phyloP scores from a whole-genome alignment of 805 yeast species.

The Allodekkera sacchari region DNA sequence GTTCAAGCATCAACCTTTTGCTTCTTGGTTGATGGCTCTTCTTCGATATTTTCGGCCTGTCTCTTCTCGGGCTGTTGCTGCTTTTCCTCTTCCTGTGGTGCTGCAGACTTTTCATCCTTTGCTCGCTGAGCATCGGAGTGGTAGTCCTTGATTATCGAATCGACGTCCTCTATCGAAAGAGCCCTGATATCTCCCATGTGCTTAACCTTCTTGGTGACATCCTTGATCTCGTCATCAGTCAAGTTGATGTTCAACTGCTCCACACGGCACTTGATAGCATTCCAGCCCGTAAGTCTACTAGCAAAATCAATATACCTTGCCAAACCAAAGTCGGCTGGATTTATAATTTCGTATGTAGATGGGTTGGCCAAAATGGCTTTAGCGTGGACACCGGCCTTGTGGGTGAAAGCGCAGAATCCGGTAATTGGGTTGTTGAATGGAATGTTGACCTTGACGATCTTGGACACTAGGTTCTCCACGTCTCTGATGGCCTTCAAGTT shows the following conservation, averaged over 20 bases:
- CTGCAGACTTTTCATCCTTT: constrained; percentile 3
- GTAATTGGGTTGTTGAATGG: constrained; percentile 59
- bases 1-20: constrained; percentile 10
- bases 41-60: constrained; percentile 4
- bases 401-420: constrained; percentile 58
- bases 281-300: constrained; percentile 56
- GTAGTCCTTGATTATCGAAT: constrained; percentile 48
- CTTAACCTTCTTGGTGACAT: constrained; percentile 46
- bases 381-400: constrained; percentile 58
- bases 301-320: constrained; percentile 57
- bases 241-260: constrained; percentile 50
- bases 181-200: constrained; percentile 53
- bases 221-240: constrained; percentile 50
- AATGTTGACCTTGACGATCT: constrained; percentile 48
- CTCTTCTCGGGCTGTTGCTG: constrained; percentile 2
- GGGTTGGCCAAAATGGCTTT: constrained; percentile 57
- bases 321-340: constrained; percentile 51
- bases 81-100: constrained; percentile 16
- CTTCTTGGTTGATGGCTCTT: constrained; percentile 10
- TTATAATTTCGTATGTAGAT: constrained; percentile 52
- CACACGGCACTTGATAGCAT: constrained; percentile 53
- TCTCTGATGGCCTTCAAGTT: constrained; percentile 49
- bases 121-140: constrained; percentile 34
- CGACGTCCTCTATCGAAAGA: constrained; percentile 52
- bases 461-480: constrained; percentile 51